These are phyloP conservation scores for Termitomyces sp. DNA, from an alignment of 768 basidiomycete species.

Conservation along the genomic window DNA sequence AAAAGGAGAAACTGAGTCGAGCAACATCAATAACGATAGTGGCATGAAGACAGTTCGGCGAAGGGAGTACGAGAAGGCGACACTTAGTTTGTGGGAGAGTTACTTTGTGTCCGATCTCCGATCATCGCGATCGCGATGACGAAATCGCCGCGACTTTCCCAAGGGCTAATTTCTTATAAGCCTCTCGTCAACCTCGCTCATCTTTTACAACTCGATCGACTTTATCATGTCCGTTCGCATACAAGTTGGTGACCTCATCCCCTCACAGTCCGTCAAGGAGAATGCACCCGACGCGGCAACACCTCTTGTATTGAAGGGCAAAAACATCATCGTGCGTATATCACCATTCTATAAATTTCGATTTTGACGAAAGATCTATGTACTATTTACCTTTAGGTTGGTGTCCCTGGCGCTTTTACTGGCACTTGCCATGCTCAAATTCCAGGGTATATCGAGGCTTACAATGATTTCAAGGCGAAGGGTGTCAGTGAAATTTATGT, in stretches of 20 bases:
- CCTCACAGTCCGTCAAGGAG: conserved; percentile 52
- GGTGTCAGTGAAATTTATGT: conserved; percentile 70
- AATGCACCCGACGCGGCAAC: conserved; percentile 36
- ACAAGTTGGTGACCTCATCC: conserved; percentile 42
- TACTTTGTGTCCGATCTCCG: too few species aligned
- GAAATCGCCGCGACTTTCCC: neutral
- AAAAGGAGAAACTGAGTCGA: too few species aligned
- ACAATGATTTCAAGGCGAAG: conserved; percentile 69
- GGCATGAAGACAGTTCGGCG: too few species aligned
- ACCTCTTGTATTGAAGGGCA: conserved; percentile 46
- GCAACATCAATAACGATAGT: too few species aligned
- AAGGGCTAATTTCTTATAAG: neutral
- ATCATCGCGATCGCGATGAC: neutral
- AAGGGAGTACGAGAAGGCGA: too few species aligned
- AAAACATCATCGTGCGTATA: conserved; percentile 54
- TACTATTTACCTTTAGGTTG: conserved; percentile 36
- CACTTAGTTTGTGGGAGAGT: too few species aligned
- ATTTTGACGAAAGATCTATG: neutral
- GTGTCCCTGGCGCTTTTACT: conserved; percentile 76
- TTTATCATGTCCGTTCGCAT: conserved; percentile 27
- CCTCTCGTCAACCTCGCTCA: neutral
- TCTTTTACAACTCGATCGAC: neutral
- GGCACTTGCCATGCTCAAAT: conserved; percentile 64
- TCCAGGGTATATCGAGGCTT: conserved; percentile 57
- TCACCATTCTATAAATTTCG: neutral